Base-by-base conservation (phyloP, 164 flowering plant genomes). In the Berberis vulgaris region DNA sequence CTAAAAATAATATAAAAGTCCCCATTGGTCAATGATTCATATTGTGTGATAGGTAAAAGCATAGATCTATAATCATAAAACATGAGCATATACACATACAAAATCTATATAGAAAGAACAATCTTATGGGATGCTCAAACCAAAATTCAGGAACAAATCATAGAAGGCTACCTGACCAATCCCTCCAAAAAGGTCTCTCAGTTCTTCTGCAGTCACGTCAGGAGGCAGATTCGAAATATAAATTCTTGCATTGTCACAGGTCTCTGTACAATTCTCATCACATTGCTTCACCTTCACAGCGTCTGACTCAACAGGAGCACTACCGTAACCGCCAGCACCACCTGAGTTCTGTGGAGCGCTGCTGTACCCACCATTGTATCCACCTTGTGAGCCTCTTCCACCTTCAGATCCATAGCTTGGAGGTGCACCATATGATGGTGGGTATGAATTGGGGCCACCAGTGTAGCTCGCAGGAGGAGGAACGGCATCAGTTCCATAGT, bases 181-280 rank as follows among this genome's bases (percentile, higher is more conserved):
- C 77, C 99, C 96, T 62, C 93, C 97, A 78, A 95, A 95, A 70
- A 91, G 91, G 3, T 91, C 93, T 72, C 67, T 76, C 49, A 95
- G 76, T 73, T 95, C 99, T 2, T 95, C 99, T 39, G 62, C 60
- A 10, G 97, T 86, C 49, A 88, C 95, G 84, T 95, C 95, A 4
- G 89, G 87, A 12, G 98, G 99, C 83, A 95, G 76, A 76, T 95
- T 95, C 10, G 99, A 91, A 43, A 95, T 89, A 70, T 91, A 95
- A 63, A 95, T 95, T 73, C 99, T 80, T 38, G 93, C 61, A 64
- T 95, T 95, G 73, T 89, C 97, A 76, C 99, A 95, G 12, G 84
- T 26, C 6, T 92, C 97, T 5, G 71, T 88, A 74, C 99, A 95
- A 52, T 82, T 83, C 47, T 78, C 97, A 77, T 95, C 99, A 68